Evolutionary conservation across 495 filamentous ascomycete genomes (phyloP).

Genomic region (Penicillium lagena): DNA sequence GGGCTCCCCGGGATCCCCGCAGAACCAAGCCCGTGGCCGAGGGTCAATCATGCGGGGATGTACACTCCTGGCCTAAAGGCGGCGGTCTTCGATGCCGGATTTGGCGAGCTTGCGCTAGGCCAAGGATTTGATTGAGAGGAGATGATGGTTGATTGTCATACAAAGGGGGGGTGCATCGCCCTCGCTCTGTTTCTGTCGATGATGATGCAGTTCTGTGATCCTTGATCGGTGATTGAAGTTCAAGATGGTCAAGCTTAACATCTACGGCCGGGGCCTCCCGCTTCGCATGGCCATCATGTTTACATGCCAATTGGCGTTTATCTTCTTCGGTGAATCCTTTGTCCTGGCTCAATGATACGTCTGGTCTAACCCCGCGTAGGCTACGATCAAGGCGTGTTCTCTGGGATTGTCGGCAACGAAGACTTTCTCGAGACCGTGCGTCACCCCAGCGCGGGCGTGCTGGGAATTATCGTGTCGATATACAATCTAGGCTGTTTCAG

Average conservation of each 20-base stretch:
- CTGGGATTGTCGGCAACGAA: slow-evolving; percentile 39
- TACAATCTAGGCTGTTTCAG: slow-evolving; percentile 45
- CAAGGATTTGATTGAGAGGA: too few relatives aligned
- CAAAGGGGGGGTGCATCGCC: too few relatives aligned
- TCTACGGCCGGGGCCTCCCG: slow-evolving; percentile 27
- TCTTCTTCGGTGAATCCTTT: slow-evolving; percentile 26
- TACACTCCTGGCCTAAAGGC: not conserved
- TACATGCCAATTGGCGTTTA: slow-evolving; percentile 32
- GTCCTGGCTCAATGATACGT: not conserved
- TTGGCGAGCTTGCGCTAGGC: too few relatives aligned
- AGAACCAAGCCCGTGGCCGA: too few relatives aligned
- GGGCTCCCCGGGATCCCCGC: too few relatives aligned
- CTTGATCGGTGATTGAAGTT: not conserved
- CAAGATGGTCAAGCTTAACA: slow-evolving; percentile 20
- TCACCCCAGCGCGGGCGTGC: slow-evolving; percentile 31
- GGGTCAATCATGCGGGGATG: too few relatives aligned
- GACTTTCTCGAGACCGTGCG: slow-evolving; percentile 39
- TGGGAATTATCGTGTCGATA: slow-evolving; percentile 42
- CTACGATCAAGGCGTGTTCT: slow-evolving; percentile 52
- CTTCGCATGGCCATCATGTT: slow-evolving; percentile 31
- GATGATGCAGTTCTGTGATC: not conserved
- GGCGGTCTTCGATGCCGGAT: not conserved
- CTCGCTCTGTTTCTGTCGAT: too few relatives aligned
- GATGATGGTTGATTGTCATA: too few relatives aligned
- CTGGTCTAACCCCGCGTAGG: slow-evolving; percentile 14